A percentile compares a stretch with the other conserved stretches of the same genome.
Conservation (phyloP, 495 filamentous ascomycete genomes). For the Podospora tetraspora region DNA sequence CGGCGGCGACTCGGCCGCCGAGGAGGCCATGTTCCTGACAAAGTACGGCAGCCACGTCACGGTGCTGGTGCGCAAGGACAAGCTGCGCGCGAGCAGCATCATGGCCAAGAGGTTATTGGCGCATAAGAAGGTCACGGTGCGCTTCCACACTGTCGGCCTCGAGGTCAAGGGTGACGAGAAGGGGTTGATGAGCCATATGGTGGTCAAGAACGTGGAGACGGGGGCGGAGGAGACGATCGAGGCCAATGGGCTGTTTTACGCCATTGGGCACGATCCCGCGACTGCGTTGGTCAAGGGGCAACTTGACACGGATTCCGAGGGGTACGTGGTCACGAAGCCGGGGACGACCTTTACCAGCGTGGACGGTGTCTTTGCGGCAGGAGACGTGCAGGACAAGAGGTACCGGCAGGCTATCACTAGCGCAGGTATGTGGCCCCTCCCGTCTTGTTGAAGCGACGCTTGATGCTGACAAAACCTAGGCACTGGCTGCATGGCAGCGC, state of each 20-base stretch:
- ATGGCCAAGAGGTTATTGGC: constrained; percentile 81
- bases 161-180: constrained; percentile 81
- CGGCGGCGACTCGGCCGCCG: constrained; percentile 92
- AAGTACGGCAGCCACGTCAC: constrained; percentile 96
- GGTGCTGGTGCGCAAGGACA: constrained; percentile 82
- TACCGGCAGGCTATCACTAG: constrained; percentile 98
- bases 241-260: constrained; percentile 95
- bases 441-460: not conserved
- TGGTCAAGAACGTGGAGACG: constrained; percentile 70
- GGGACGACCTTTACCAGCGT: constrained; percentile 85
- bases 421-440: constrained; percentile 62
- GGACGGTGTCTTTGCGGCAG: constrained; percentile 91
- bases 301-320: constrained; percentile 76
- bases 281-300: constrained; percentile 82
- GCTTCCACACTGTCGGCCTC: constrained; percentile 72
- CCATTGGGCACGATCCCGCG: constrained; percentile 93
- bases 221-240: constrained; percentile 75
- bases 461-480: constrained; percentile 50
- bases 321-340: constrained; percentile 82
- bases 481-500: constrained; percentile 87
- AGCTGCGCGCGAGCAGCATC: constrained; percentile 78
- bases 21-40: constrained; percentile 95
- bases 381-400: constrained; percentile 97
- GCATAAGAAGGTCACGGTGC: constrained; percentile 84
- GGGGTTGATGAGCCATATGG: constrained; percentile 79